A percentile compares a stretch with the other conserved stretches of the same genome.
These are phyloP conservation scores for Fusarium incarnatum DNA, from an alignment of 2,329 filamentous ascomycete species.

Conservation along the genomic window DNA sequence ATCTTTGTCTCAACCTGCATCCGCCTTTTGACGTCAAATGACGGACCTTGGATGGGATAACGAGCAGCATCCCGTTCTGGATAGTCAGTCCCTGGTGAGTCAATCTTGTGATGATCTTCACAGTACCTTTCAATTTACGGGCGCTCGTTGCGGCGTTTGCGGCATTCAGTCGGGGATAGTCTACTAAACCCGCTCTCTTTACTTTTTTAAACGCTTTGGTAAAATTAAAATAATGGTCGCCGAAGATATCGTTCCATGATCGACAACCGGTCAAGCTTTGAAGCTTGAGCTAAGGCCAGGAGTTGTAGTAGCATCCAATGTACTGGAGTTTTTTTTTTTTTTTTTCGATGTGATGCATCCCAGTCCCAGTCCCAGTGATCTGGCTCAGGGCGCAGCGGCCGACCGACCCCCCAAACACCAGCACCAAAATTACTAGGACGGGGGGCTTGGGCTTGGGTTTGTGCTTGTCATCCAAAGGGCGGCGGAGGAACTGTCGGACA, in stretches of 20 bases:
- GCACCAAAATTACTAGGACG: neutral
- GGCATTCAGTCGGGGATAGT: neutral
- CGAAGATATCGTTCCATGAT: slow-evolving; percentile 15
- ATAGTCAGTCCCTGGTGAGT: neutral
- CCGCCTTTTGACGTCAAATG: neutral
- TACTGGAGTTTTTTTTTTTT: too few relatives aligned
- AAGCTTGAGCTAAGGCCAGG: slow-evolving; percentile 8
- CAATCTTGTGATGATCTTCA: neutral
- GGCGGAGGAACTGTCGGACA: slow-evolving; percentile 14
- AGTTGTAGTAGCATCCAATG: neutral
- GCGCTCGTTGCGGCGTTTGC: slow-evolving; percentile 5
- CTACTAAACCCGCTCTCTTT: slow-evolving; percentile 15
- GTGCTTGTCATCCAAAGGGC: slow-evolving; percentile 19
- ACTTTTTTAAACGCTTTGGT: neutral
- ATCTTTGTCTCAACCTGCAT: slow-evolving; percentile 2
- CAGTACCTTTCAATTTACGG: neutral
- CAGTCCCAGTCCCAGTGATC: slow-evolving; percentile 33
- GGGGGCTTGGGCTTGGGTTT: slow-evolving; percentile 4
- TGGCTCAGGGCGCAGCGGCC: slow-evolving; percentile 40
- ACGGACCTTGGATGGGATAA: neutral
- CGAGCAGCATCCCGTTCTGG: slow-evolving; percentile 3
- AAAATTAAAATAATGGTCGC: slow-evolving; percentile 1
- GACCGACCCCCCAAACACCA: slow-evolving; percentile 19
- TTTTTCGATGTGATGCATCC: neutral
- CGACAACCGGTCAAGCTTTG: slow-evolving; percentile 21